Percentiles rank a stretch among this genome's conserved stretches.
Conservation (phyloP, 495 filamentous ascomycete genomes). For the Aspergillus cavernicola region DNA sequence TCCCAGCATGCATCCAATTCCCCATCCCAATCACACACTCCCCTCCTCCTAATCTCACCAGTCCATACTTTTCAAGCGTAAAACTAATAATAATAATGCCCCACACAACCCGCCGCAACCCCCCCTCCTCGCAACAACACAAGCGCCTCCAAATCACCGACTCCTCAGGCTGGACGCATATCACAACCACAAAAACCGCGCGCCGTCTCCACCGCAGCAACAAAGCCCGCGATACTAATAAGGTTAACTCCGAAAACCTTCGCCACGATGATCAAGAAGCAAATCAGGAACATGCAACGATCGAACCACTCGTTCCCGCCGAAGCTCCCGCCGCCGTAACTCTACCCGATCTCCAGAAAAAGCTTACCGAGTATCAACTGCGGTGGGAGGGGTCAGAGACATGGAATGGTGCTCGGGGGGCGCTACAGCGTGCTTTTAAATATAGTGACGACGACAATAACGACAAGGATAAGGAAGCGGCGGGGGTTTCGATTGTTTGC, state of each 20-base stretch:
- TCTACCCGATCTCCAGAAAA: conserved; percentile 31
- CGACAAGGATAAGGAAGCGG: too few species aligned
- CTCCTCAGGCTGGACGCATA: conserved; percentile 55
- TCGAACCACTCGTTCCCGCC: conserved; percentile 20
- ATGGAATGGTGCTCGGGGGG: conserved; percentile 18
- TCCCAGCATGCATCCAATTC: conserved; percentile 2
- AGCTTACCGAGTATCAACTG: conserved; percentile 27
- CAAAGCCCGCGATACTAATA: not conserved
- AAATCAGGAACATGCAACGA: not conserved
- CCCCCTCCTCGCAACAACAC: conserved; percentile 17
- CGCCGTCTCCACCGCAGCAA: conserved; percentile 13
- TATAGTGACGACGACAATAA: not conserved
- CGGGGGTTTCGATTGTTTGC: conserved; percentile 33
- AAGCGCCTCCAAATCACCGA: conserved; percentile 48
- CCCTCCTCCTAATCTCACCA: not conserved
- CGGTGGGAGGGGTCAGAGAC: conserved; percentile 31
- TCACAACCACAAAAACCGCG: conserved; percentile 33
- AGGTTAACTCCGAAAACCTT: not conserved
- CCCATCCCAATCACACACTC: not conserved
- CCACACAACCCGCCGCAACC: conserved; percentile 43
- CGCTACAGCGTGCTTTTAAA: conserved; percentile 1
- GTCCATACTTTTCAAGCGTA: not conserved
- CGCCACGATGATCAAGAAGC: not conserved
- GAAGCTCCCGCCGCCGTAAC: conserved; percentile 36
- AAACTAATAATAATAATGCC: conserved; percentile 44